A percentile compares a stretch with the other conserved stretches of the same genome.
Conservation (phyloP, 495 filamentous ascomycete genomes). For the Penicillium steckii region DNA sequence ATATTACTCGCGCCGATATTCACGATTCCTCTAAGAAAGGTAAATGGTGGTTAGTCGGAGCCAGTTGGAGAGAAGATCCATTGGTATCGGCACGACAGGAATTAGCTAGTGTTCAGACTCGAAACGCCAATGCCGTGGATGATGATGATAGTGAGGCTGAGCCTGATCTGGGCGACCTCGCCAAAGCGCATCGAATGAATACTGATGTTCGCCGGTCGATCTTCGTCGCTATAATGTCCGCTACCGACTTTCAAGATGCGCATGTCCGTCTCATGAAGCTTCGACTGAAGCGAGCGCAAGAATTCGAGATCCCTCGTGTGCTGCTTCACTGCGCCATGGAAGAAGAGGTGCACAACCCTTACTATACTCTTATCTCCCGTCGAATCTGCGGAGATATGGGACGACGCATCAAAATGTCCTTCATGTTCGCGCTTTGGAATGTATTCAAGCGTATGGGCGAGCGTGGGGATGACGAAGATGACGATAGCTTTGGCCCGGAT, state of each 20-base stretch:
- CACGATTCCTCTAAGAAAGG: constrained; percentile 78
- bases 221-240: constrained; percentile 88
- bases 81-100: constrained; percentile 40
- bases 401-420: constrained; percentile 71
- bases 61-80: constrained; percentile 70
- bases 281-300: constrained; percentile 78
- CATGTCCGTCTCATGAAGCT: constrained; percentile 75
- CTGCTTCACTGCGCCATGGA: constrained; percentile 83
- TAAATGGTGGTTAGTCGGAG: constrained; percentile 98
- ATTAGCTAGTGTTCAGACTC: constrained; percentile 20
- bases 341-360: constrained; percentile 85
- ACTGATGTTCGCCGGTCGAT: constrained; percentile 90
- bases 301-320: constrained; percentile 83
- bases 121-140: constrained; percentile 14
- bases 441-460: constrained; percentile 86
- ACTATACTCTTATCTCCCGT: constrained; percentile 82
- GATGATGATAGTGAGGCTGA: constrained; percentile 50
- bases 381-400: constrained; percentile 65
- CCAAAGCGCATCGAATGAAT: constrained; percentile 87
- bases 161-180: constrained; percentile 69
- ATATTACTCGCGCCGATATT: constrained; percentile 78
- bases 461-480: constrained; percentile 53
- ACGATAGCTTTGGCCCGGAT: constrained; percentile 53
- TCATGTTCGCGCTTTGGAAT: constrained; percentile 84
- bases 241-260: constrained; percentile 81